Conservation (phyloP, 371 early-diverging fungal species). For the Cokeromyces recurvatus region DNA sequence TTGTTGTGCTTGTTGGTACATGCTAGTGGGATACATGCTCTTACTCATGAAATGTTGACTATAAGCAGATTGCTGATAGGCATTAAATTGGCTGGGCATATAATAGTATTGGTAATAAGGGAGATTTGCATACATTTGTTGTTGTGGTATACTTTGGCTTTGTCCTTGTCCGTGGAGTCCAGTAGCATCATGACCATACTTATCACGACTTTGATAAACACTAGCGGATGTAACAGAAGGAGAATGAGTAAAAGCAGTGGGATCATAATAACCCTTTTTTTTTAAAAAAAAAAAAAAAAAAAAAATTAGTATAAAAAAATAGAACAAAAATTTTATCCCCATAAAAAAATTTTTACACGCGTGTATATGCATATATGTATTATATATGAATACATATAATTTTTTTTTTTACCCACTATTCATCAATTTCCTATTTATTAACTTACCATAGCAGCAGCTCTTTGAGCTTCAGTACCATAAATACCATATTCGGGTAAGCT, state of each 20-base stretch:
- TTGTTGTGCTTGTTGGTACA: slow-evolving; percentile 48
- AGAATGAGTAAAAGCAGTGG: slow-evolving; percentile 38
- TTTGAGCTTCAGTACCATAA: slow-evolving; percentile 44
- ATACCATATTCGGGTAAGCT: slow-evolving; percentile 52
- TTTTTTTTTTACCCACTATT: no score
- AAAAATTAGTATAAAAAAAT: no score
- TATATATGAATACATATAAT: no score
- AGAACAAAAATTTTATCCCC: no score
- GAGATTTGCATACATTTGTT: slow-evolving; percentile 39
- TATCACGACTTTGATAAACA: slow-evolving; percentile 34
- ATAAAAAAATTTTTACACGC: no score
- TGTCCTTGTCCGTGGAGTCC: slow-evolving; percentile 13
- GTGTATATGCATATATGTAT: no score
- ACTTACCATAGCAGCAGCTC: slow-evolving; percentile 49
- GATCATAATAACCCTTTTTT: slow-evolving; percentile 63
- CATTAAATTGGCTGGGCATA: slow-evolving; percentile 67
- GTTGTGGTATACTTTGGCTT: slow-evolving; percentile 17
- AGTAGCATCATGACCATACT: slow-evolving; percentile 24
- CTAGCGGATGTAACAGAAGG: slow-evolving; percentile 41
- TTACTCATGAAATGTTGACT: slow-evolving; percentile 84
- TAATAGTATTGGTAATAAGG: slow-evolving; percentile 77
- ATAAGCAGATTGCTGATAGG: slow-evolving; percentile 69
- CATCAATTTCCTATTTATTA: no score
- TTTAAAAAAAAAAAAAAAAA: no score
- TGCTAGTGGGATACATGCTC: slow-evolving; percentile 66